Percentiles rank a stretch among this genome's conserved stretches.
These are phyloP conservation scores for Penicillium longicatenatum DNA, from an alignment of 495 filamentous ascomycete species.

Conservation along the genomic window DNA sequence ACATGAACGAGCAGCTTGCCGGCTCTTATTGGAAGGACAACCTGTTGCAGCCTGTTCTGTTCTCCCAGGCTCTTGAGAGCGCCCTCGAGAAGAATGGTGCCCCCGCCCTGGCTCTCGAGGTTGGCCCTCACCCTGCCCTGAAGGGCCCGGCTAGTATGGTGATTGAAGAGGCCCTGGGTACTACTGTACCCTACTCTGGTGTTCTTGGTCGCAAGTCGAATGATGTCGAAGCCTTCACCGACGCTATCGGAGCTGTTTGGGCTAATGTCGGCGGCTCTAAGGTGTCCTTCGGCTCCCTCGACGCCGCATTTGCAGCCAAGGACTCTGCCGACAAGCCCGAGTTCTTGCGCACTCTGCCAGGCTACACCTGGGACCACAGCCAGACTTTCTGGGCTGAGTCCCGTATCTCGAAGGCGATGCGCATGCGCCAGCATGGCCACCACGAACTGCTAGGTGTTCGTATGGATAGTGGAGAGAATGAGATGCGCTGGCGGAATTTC, in stretches of 20 bases:
- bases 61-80: not conserved
- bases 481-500: conserved; percentile 1
- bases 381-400: conserved; percentile 49
- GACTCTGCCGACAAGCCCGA: not conserved
- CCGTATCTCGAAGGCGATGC: conserved; percentile 23
- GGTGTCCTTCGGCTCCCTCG: not conserved
- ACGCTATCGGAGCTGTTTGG: not conserved
- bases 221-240: not conserved
- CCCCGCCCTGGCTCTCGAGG: not conserved
- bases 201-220: not conserved
- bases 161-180: not conserved
- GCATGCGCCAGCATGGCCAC: not conserved
- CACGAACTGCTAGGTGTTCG: not conserved
- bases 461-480: not conserved
- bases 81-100: not conserved
- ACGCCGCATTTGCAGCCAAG: not conserved
- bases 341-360: conserved; percentile 31
- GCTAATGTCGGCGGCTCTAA: not conserved
- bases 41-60: conserved; percentile 1
- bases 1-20: not conserved
- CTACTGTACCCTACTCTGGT: not conserved
- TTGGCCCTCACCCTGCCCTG: conserved; percentile 24
- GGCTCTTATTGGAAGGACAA: conserved; percentile 7
- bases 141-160: not conserved
- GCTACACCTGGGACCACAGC: conserved; percentile 52